Evolutionary conservation across 805 yeast species (phyloP).

Genomic region (Metschnikowia borealis): DNA sequence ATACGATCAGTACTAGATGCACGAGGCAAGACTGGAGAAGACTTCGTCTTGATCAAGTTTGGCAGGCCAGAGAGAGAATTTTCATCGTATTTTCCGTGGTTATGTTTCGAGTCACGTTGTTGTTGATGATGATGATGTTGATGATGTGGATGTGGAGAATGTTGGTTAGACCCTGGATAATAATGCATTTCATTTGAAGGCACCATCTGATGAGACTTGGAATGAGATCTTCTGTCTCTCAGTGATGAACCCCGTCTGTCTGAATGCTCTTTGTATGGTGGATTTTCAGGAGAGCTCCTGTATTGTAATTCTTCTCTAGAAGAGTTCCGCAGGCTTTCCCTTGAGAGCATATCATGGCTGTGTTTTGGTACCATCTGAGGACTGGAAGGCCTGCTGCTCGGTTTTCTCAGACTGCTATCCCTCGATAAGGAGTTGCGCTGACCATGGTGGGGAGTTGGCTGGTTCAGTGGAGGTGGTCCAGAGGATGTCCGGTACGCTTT

Average conservation of each 20-base stretch:
- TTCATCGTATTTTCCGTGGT: neutral
- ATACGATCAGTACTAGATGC: neutral
- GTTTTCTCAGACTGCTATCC: neutral
- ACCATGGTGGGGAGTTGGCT: neutral
- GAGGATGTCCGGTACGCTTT: constrained; percentile 5
- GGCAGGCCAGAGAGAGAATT: neutral
- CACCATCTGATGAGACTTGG: neutral
- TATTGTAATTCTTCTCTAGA: neutral
- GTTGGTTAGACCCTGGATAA: neutral
- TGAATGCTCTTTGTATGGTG: neutral
- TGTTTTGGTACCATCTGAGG: neutral
- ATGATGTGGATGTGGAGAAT: neutral
- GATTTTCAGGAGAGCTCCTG: neutral
- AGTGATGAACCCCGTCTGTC: neutral
- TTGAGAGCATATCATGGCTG: neutral
- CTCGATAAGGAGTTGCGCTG: neutral
- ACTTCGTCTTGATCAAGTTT: neutral
- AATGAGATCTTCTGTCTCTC: neutral
- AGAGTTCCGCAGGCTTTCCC: neutral
- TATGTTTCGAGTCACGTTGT: neutral
- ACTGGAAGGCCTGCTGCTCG: neutral
- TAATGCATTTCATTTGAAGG: neutral
- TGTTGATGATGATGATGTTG: neutral
- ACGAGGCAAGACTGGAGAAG: neutral
- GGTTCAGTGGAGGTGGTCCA: constrained; percentile 1